Conservation (phyloP, 2,329 filamentous ascomycete genomes). For the Nakataea oryzae region DNA sequence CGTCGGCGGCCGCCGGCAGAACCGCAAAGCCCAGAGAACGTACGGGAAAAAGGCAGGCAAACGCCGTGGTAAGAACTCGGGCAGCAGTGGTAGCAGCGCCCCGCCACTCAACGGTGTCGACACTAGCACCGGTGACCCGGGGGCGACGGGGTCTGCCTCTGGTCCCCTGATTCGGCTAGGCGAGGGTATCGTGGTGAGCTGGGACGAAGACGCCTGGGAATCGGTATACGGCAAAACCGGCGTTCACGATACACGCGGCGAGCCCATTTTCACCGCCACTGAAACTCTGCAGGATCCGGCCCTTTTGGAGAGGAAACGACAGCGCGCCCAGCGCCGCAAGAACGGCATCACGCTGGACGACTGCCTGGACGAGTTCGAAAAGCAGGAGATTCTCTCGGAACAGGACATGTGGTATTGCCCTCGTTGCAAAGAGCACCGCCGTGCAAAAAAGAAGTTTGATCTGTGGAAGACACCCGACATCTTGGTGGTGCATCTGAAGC, state of each 20-base stretch:
- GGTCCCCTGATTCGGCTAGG: constrained; percentile 66
- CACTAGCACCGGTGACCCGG: constrained; percentile 18
- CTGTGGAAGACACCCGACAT: constrained; percentile 96
- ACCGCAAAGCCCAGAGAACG: constrained; percentile 27
- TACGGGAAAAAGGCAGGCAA: constrained; percentile 38
- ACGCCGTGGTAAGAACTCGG: constrained; percentile 31
- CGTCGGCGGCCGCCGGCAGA: constrained; percentile 1
- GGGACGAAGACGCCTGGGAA: constrained; percentile 61
- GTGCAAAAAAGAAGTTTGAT: constrained; percentile 92
- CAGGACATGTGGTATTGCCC: constrained; percentile 98
- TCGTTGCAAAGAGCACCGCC: constrained; percentile 84
- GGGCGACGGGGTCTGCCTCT: constrained; percentile 19
- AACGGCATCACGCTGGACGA: constrained; percentile 77
- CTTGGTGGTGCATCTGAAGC: constrained; percentile 87
- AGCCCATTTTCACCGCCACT: constrained; percentile 42
- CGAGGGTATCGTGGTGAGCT: constrained; percentile 82
- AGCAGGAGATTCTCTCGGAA: constrained; percentile 85
- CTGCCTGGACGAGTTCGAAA: constrained; percentile 89
- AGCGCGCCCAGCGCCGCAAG: constrained; percentile 55
- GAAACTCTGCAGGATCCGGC: constrained; percentile 49
- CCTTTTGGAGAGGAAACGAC: constrained; percentile 51
- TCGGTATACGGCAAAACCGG: constrained; percentile 52
- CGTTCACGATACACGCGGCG: constrained; percentile 44
- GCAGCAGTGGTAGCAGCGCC: constrained; percentile 17
- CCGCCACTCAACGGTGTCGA: constrained; percentile 14